phyloP scores from a whole-genome alignment of 768 basidiomycete genomes.

The Pholiota microspora region DNA sequence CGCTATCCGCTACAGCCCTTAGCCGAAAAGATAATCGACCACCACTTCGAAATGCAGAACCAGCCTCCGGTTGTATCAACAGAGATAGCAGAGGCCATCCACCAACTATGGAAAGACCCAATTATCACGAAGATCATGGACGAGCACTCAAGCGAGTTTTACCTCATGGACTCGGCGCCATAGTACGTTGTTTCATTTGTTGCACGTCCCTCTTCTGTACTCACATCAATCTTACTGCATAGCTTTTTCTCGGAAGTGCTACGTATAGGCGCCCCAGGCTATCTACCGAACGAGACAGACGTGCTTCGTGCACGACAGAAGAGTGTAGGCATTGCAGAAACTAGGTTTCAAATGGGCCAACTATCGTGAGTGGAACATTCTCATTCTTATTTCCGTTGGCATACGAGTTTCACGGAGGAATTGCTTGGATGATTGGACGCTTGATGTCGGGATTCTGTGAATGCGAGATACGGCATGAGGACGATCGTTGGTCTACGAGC shows the following conservation, averaged over 20 bases:
- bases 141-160: conserved; percentile 72
- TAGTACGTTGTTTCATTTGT: conserved; percentile 56
- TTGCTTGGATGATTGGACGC: too few relatives aligned
- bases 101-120: conserved; percentile 69
- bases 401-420: too few relatives aligned
- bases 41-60: conserved; percentile 44
- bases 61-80: conserved; percentile 39
- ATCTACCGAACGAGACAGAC: conserved; percentile 83
- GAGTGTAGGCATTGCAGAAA: conserved; percentile 90
- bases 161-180: conserved; percentile 91
- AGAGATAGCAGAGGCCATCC: conserved; percentile 70
- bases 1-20: conserved; percentile 27
- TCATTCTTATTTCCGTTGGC: too few relatives aligned
- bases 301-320: conserved; percentile 87
- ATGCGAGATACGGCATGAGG: too few relatives aligned
- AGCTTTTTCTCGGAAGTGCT: conserved; percentile 86
- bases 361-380: conserved; percentile 59
- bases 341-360: conserved; percentile 71
- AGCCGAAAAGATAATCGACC: conserved; percentile 64
- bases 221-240: neutral
- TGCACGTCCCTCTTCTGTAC: neutral
- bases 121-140: conserved; percentile 54
- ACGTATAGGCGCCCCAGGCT: conserved; percentile 81
- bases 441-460: too few relatives aligned
- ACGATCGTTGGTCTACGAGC: too few relatives aligned